phyloP scores from a whole-genome alignment of 2,329 filamentous ascomycete genomes.

The Phaeosphaeria sp. region DNA sequence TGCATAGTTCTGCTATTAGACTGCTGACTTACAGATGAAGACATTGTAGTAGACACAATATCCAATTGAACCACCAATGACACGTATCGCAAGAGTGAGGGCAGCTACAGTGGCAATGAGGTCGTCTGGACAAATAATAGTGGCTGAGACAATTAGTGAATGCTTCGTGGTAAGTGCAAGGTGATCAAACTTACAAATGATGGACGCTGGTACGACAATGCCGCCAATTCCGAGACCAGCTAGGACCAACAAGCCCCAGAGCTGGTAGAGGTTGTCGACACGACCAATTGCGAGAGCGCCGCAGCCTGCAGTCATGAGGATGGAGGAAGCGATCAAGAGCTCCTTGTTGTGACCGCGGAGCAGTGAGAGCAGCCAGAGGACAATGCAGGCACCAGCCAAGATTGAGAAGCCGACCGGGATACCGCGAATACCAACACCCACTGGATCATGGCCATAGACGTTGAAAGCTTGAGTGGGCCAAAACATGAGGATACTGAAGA shows the following conservation, averaged over 20 bases:
- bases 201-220: slow-evolving; percentile 71
- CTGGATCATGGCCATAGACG: slow-evolving; percentile 61
- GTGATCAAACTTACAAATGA: slow-evolving; percentile 54
- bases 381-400: slow-evolving; percentile 66
- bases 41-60: slow-evolving; percentile 59
- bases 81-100: slow-evolving; percentile 70
- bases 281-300: slow-evolving; percentile 61
- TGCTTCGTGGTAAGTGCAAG: not conserved
- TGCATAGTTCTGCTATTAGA: not conserved
- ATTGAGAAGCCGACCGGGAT: slow-evolving; percentile 70
- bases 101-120: slow-evolving; percentile 73
- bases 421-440: slow-evolving; percentile 69
- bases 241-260: slow-evolving; percentile 66
- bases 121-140: slow-evolving; percentile 73
- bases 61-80: slow-evolving; percentile 70
- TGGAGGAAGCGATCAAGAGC: slow-evolving; percentile 64
- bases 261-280: slow-evolving; percentile 59
- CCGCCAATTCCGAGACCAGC: slow-evolving; percentile 71
- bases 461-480: slow-evolving; percentile 44
- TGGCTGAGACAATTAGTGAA: slow-evolving; percentile 48
- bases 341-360: slow-evolving; percentile 66
- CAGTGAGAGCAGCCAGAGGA: slow-evolving; percentile 64
- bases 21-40: slow-evolving; percentile 29
- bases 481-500: slow-evolving; percentile 43
- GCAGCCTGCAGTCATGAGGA: slow-evolving; percentile 72